Evolutionary conservation across 352 stramenopile genomes (phyloP).

Genomic region (Phytopythium cucurbitacearum): DNA sequence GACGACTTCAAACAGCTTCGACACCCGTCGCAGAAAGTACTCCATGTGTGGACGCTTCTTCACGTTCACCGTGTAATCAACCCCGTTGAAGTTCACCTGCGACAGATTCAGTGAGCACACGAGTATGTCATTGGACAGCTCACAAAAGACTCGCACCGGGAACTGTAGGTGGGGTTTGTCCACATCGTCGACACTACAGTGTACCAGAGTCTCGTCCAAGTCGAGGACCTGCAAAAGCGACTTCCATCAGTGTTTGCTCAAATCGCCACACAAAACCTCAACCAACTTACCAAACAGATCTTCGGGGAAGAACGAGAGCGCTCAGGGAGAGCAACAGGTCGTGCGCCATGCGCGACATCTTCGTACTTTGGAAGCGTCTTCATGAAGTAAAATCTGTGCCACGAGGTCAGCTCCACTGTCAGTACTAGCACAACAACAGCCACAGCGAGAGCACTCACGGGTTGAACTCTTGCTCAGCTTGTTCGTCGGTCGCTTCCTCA

Average conservation of each 20-base stretch:
- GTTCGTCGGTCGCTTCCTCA: constrained; percentile 28
- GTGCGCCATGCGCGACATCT: constrained; percentile 49
- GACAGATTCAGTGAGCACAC: background rate
- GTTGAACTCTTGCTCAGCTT: constrained; percentile 68
- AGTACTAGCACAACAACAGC: too few relatives aligned
- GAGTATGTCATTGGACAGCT: background rate
- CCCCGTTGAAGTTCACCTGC: constrained; percentile 91
- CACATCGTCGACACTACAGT: constrained; percentile 97
- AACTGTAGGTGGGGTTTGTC: constrained; percentile 94
- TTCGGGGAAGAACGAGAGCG: constrained; percentile 52
- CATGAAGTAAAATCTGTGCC: constrained; percentile 78
- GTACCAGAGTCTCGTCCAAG: constrained; percentile 98
- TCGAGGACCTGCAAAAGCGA: constrained; percentile 85
- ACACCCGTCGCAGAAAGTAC: constrained; percentile 92
- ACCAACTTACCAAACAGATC: constrained; percentile 55
- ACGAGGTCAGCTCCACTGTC: too few relatives aligned
- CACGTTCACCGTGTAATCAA: constrained; percentile 96
- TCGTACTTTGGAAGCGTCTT: constrained; percentile 83
- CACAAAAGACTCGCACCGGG: constrained; percentile 53
- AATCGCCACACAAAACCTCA: background rate
- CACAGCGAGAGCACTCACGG: constrained; percentile 30
- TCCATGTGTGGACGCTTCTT: constrained; percentile 94
- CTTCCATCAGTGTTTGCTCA: background rate
- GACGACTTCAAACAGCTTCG: constrained; percentile 97
- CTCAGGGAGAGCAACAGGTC: constrained; percentile 49